Conservation (phyloP, 2,329 filamentous ascomycete species). For the Penicillium sp. region DNA sequence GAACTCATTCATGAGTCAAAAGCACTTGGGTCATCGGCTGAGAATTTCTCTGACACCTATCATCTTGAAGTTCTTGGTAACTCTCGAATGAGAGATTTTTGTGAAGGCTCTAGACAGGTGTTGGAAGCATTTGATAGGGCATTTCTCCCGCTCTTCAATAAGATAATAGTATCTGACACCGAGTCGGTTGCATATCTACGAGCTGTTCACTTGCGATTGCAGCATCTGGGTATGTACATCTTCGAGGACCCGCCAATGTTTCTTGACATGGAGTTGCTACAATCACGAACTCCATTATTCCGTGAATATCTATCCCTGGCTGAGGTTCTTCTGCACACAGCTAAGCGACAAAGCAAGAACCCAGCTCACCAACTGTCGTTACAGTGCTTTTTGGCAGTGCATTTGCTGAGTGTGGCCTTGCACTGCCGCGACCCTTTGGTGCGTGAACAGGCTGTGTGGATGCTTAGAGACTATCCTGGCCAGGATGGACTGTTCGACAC, state of each 20-base stretch:
- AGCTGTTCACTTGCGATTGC: slow-evolving; percentile 4
- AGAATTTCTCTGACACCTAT: neutral
- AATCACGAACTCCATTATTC: neutral
- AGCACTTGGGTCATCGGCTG: neutral
- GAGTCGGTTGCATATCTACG: slow-evolving; percentile 1
- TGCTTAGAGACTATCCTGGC: slow-evolving; percentile 6
- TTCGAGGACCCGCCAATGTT: slow-evolving; percentile 2
- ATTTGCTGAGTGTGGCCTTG: neutral
- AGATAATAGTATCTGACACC: slow-evolving; percentile 5
- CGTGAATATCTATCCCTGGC: slow-evolving; percentile 7
- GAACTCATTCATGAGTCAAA: slow-evolving; percentile 2
- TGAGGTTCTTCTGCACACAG: slow-evolving; percentile 2
- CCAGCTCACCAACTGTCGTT: neutral
- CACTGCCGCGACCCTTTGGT: slow-evolving; percentile 6
- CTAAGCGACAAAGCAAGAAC: neutral
- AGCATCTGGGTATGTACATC: slow-evolving; percentile 4
- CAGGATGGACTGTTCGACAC: slow-evolving; percentile 5
- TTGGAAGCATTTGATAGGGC: slow-evolving; percentile 3
- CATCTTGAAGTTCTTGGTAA: neutral
- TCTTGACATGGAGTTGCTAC: slow-evolving; percentile 5
- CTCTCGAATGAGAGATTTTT: neutral
- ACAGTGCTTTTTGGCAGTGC: neutral
- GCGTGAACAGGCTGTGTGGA: slow-evolving; percentile 1
- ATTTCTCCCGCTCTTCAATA: slow-evolving; percentile 5
- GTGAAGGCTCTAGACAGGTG: slow-evolving; percentile 2